Percentiles rank a stretch among this genome's conserved stretches.
These are phyloP conservation scores for Cystofilobasidium capitatum DNA, from an alignment of 768 basidiomycete genomes.

Conservation along the genomic window DNA sequence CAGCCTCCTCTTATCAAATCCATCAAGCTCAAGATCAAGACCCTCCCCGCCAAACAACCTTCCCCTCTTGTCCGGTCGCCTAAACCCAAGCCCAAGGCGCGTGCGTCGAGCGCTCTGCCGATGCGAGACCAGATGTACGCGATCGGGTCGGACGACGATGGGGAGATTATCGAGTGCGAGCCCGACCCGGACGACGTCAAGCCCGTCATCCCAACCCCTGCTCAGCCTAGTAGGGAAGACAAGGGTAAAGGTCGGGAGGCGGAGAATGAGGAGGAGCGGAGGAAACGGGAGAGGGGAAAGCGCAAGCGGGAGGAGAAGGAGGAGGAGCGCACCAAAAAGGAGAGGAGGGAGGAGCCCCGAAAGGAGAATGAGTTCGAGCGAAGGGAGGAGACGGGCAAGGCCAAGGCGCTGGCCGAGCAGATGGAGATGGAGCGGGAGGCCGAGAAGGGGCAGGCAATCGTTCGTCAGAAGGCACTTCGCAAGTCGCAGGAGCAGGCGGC, in stretches of 20 bases:
- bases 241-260: neutral
- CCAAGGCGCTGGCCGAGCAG: no score
- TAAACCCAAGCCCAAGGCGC: neutral
- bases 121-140: neutral
- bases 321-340: neutral
- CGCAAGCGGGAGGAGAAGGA: neutral
- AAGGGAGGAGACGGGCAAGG: neutral
- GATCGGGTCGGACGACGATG: neutral
- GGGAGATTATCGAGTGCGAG: constrained; percentile 5
- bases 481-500: no score
- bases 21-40: no score
- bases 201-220: neutral
- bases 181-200: constrained; percentile 2
- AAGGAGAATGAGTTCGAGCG: neutral
- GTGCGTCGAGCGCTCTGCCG: neutral
- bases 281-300: neutral
- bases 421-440: no score
- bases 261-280: neutral
- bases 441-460: no score
- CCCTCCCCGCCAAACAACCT: no score
- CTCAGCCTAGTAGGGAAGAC: neutral
- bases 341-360: neutral
- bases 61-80: no score
- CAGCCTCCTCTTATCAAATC: no score
- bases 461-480: no score